These are phyloP conservation scores for Neofusicoccum parvum DNA, from an alignment of 2,329 filamentous ascomycete genomes.

Conservation along the genomic window DNA sequence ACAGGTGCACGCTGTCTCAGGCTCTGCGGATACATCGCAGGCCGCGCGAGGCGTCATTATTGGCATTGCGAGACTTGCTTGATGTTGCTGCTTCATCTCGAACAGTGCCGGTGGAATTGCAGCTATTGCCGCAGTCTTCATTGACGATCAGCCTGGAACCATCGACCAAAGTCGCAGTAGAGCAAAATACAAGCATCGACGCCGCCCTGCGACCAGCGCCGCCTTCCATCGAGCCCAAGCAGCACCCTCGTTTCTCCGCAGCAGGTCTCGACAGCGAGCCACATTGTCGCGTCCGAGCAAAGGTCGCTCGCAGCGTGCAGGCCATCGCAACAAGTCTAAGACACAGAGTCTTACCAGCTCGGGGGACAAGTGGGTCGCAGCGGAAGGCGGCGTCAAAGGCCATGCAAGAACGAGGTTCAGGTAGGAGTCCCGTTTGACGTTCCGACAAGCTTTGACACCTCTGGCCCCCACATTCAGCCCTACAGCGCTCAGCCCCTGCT, in stretches of 20 bases:
- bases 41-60: too few species aligned
- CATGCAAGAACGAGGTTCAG: neutral
- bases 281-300: neutral
- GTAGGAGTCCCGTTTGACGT: neutral
- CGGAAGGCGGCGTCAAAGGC: neutral
- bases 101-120: too few species aligned
- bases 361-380: neutral
- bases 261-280: too few species aligned
- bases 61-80: too few species aligned
- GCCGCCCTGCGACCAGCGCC: neutral
- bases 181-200: too few species aligned
- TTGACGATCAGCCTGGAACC: neutral
- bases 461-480: constrained; percentile 3
- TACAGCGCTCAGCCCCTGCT: neutral
- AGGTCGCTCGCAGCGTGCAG: too few species aligned
- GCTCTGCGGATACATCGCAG: too few species aligned
- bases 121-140: neutral
- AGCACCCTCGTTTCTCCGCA: neutral
- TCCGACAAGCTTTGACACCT: constrained; percentile 6
- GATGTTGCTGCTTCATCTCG: too few species aligned
- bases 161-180: too few species aligned
- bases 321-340: neutral
- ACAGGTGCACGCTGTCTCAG: too few species aligned
- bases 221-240: neutral
- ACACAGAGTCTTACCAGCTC: neutral